Evolutionary conservation across 2,329 filamentous ascomycete species (phyloP).

Genomic region (Aspergillus sp.): DNA sequence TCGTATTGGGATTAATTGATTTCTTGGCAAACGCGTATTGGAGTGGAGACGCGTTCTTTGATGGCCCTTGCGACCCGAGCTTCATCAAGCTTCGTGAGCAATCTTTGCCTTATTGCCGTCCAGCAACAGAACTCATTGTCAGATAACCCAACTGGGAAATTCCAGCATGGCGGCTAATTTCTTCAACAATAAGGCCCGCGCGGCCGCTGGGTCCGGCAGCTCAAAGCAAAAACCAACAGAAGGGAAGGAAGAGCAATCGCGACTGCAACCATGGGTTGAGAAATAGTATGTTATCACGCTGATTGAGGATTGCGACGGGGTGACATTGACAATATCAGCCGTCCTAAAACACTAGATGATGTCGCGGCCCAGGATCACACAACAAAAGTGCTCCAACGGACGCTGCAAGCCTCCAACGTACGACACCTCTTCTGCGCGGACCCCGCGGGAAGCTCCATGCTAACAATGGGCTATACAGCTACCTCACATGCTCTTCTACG

Average conservation of each 20-base stretch:
- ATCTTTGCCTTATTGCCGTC: neutral
- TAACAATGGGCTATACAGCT: conserved; percentile 53
- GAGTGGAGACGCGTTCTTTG: conserved; percentile 28
- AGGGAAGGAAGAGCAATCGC: conserved; percentile 60
- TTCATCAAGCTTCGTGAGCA: neutral
- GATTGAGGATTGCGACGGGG: neutral
- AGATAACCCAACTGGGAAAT: neutral
- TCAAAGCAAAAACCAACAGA: conserved; percentile 65
- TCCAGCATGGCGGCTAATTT: conserved; percentile 70
- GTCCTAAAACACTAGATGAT: conserved; percentile 89
- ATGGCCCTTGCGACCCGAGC: conserved; percentile 3
- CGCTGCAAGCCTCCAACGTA: conserved; percentile 90
- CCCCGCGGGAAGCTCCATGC: neutral
- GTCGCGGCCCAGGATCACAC: conserved; percentile 98
- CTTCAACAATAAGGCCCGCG: conserved; percentile 90
- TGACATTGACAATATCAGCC: conserved; percentile 54
- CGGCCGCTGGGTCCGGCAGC: conserved; percentile 68
- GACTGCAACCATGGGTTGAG: conserved; percentile 92
- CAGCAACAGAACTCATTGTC: neutral
- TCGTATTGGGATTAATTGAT: conserved; percentile 20
- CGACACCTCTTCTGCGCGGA: conserved; percentile 17
- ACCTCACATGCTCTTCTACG: conserved; percentile 99
- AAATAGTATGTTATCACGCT: conserved; percentile 71
- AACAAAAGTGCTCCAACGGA: conserved; percentile 85
- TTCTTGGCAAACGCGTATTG: conserved; percentile 27